Evolutionary conservation across 495 filamentous ascomycete genomes (phyloP).

Genomic region (Trichoderma virens): DNA sequence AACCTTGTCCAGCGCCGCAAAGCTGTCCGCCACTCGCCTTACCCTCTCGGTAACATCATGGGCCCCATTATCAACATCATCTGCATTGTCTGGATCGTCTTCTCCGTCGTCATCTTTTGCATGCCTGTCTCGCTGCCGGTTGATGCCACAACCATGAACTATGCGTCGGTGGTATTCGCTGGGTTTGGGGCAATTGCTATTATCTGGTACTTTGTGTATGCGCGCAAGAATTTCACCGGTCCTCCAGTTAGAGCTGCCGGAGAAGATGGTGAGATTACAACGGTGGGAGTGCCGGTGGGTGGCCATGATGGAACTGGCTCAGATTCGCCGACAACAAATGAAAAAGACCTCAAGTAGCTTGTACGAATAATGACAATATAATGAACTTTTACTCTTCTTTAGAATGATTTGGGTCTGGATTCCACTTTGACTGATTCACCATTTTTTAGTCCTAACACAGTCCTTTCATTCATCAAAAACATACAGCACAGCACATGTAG

Average conservation of each 20-base stretch:
- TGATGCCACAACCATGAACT: constrained; percentile 48
- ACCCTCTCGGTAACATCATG: constrained; percentile 43
- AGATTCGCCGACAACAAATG: neutral
- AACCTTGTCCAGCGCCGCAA: constrained; percentile 27
- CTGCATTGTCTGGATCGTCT: constrained; percentile 45
- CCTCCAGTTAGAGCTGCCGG: constrained; percentile 41
- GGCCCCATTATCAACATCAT: constrained; percentile 47
- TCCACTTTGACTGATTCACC: too few relatives aligned
- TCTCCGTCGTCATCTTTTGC: constrained; percentile 55
- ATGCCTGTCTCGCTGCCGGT: constrained; percentile 51
- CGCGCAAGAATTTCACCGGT: constrained; percentile 45
- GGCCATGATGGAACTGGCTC: neutral
- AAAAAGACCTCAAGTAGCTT: neutral
- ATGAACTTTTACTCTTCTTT: neutral
- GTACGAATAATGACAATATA: neutral
- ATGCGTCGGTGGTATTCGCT: constrained; percentile 50
- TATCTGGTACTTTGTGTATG: constrained; percentile 63
- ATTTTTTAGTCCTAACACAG: too few relatives aligned
- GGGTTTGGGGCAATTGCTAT: constrained; percentile 47
- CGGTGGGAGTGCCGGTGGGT: neutral
- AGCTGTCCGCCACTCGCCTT: constrained; percentile 43
- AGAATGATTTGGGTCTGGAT: neutral
- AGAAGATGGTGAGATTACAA: neutral
- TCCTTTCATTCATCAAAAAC: too few relatives aligned
- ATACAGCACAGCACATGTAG: neutral